Evolutionary conservation across 129 eudicot genomes (phyloP).

Genomic region (Helianthus tuberosus): DNA sequence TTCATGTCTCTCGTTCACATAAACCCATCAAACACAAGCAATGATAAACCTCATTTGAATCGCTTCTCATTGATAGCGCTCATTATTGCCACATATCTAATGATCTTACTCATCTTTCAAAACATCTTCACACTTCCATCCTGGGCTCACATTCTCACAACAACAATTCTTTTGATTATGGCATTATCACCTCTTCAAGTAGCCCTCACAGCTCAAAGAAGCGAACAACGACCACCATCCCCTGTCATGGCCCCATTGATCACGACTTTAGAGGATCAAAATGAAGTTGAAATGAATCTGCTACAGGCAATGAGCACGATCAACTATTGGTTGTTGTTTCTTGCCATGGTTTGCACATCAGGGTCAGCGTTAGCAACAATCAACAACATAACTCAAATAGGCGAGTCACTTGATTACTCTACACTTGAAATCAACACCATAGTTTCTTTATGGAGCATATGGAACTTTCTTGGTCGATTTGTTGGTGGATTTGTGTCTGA

Average conservation of each 20-base stretch:
- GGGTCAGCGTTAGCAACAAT: slow-evolving; percentile 91
- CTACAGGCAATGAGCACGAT: slow-evolving; percentile 58
- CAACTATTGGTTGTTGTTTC: slow-evolving; percentile 79
- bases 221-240: slow-evolving; percentile 11
- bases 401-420: slow-evolving; percentile 74
- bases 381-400: slow-evolving; percentile 80
- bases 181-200: slow-evolving; percentile 58
- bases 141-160: slow-evolving; percentile 45
- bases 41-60: slow-evolving; percentile 56
- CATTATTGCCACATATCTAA: slow-evolving; percentile 55
- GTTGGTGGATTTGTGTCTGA: slow-evolving; percentile 87
- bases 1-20: slow-evolving; percentile 69
- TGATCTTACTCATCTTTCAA: slow-evolving; percentile 58
- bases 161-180: slow-evolving; percentile 43
- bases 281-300: slow-evolving; percentile 50
- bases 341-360: slow-evolving; percentile 76
- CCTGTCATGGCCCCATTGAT: slow-evolving; percentile 40
- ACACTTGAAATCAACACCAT: slow-evolving; percentile 48
- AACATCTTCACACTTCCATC: slow-evolving; percentile 55
- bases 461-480: slow-evolving; percentile 93
- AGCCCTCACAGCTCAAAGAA: slow-evolving; percentile 52
- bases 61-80: slow-evolving; percentile 60
- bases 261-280: slow-evolving; percentile 6
- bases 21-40: slow-evolving; percentile 29
- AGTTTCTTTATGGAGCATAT: slow-evolving; percentile 89